Base-by-base conservation (phyloP, 108 stramenopile genomes). In the Asterionellopsis glacialis region DNA sequence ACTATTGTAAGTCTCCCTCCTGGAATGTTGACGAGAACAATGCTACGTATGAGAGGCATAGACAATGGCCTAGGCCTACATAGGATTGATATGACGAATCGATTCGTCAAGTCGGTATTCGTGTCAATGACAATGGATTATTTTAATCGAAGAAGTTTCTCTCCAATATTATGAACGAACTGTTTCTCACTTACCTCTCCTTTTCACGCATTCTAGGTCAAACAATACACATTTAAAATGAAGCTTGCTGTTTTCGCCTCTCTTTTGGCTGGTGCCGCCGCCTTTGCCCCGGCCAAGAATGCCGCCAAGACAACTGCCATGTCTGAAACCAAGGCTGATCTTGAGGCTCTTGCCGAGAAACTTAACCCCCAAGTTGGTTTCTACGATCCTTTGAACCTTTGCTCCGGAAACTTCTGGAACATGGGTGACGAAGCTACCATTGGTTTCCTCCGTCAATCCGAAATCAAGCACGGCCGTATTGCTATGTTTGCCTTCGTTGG, bases 301-400 rank as follows among this genome's bases (percentile, higher is more conserved):
- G 45, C 57, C 48, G 64, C 59, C 56, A 53, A 59, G 39, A 28
- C 68, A n/a, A 71, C 77, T 42, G 59, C 75, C 22, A 58, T 82
- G 9, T 69, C 69, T 19, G 83, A 79, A 64, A 63, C 82, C 18
- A 87, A 81, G 78, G 80, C 77, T 11, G 85, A 87, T 47, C 72
- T 87, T 33, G 85, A 81, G 43, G 74, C 64, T 14, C 57, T 87
- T 59, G 85, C 85, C 41, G 68, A 68, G 33, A 77, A 87, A 67
- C 39, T 67, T 53, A 86, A 86, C 76, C 85, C 74, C 22, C 62
- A 64, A 16, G 41, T 87, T 9, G 69, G 69, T 40, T 87, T 76
- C 65, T 87, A 87, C 52, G 85, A 87, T 68, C 85, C 85, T 24
- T 59, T 84, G 39, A 74, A 77, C 69, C 67, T 80, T 53, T 75